These are phyloP conservation scores for Alternaria viburni DNA, from an alignment of 2,329 filamentous ascomycete genomes.

Conservation along the genomic window DNA sequence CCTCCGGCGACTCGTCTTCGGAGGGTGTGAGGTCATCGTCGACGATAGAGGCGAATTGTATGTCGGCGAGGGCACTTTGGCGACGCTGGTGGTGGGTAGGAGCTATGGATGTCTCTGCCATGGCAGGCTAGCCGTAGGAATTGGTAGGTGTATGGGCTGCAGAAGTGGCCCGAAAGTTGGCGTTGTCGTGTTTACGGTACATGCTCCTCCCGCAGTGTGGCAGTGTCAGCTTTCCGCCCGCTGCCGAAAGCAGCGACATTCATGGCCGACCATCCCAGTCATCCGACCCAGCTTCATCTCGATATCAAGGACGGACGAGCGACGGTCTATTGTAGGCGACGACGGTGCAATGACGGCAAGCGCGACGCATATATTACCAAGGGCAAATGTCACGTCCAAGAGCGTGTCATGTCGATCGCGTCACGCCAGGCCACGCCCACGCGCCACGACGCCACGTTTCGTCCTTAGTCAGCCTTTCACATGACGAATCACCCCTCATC, in stretches of 20 bases:
- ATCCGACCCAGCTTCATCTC: conserved; percentile 8
- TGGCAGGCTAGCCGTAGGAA: conserved; percentile 15
- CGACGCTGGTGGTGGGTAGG: conserved; percentile 19
- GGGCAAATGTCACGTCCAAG: conserved; percentile 3
- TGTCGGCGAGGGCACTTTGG: conserved; percentile 50
- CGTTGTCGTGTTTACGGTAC: conserved; percentile 22
- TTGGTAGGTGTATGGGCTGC: conserved; percentile 2
- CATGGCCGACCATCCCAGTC: conserved; percentile 9
- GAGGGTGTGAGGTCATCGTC: conserved; percentile 53
- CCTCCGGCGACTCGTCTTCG: conserved; percentile 50
- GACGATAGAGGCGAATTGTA: conserved; percentile 50
- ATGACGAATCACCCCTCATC: neutral
- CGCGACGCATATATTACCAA: conserved; percentile 8
- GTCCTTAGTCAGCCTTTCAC: neutral
- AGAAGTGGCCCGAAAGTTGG: conserved; percentile 13
- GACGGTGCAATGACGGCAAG: conserved; percentile 18
- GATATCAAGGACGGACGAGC: neutral
- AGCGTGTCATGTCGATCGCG: conserved; percentile 6
- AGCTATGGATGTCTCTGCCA: conserved; percentile 25
- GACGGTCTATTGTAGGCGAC: conserved; percentile 5
- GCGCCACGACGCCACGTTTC: conserved; percentile 5
- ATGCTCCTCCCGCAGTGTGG: conserved; percentile 28
- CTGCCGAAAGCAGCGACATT: conserved; percentile 24
- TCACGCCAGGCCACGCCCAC: conserved; percentile 1
- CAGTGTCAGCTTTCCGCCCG: conserved; percentile 34